Base-by-base conservation (phyloP, 2,329 filamentous ascomycete genomes). In the Alternaria sp. region DNA sequence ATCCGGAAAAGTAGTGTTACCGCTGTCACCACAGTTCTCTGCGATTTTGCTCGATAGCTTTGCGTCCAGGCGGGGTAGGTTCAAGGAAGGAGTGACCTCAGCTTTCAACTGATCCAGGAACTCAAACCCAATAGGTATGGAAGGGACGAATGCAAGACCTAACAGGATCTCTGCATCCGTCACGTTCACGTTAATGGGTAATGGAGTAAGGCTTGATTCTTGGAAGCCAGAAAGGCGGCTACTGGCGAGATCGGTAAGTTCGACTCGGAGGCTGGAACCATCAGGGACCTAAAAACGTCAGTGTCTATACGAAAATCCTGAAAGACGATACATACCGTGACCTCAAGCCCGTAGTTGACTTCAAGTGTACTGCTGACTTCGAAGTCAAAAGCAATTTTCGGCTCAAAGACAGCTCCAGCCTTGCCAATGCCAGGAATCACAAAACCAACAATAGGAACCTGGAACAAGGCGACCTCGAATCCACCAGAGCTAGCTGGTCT, bases 341-440 rank as follows among this genome's bases (percentile, higher is more conserved):
- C 55, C 39, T 78, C 73, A 36, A 78, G 73, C 9, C 77, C 77
- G 41, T 77, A 77, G 33, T 58, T 71, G 24, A 78, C 59, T n/a
- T 75, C 71, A 28, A 79, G 60, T 3, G 63, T 64, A 13, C 68
- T 68, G 11, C 56, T 58, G 4, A 78, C 59, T 0, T 74, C 49
- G 28, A 73, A 76, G 11, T 70, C 67, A 4, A 69, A 65, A 7
- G 54, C 58, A 28, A 79, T 64, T 8, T 55, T 60, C 3, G 74
- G 71, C 23, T 70, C 68, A 53, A 78, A 76, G 23, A 67, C 49
- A n/a, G 74, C 71, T 37, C 75, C 77, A 13, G 76, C 75, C n/a
- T 69, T 58, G 1, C 75, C 77, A 17, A 79, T 67, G 5, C 71
- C 71, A 1, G 77, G 77, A 36, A 79, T 77, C 3, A 56, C 50